Evolutionary conservation across 257 asterid genomes (phyloP), one percentile per base, ranked within the genome.

Genomic region (Ehretia macrophylla): DNA sequence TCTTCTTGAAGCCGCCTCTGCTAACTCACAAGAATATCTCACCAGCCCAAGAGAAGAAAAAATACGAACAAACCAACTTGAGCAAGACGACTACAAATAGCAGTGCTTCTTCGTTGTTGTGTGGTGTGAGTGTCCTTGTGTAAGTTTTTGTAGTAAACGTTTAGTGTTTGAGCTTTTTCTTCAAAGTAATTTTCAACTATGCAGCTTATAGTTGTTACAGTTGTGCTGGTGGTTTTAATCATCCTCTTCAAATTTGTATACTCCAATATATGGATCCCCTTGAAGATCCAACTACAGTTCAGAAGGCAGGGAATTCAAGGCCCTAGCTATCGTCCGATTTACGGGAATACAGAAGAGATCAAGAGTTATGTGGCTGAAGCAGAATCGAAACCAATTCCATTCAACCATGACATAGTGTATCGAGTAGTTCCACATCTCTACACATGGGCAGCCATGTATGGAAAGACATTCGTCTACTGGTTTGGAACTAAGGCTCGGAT

Each of bases 391-490:
- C 42, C 69, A 14, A 64, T 64, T 14, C 13, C 37, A 8, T 55
- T 64, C 62, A 45, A 55, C 49, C 69, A 64, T 46, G 69, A 55
- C 45, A 45, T 64, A 16, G 42, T 64, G 32, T 39, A 55, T 9
- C n/a, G n/a, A n/a, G 56, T 56, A 11, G 21, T 39, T 37, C 69
- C 69, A 21, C 48, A 9, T 27, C 42, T 47, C 56, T 21, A 64
- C 56, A 55, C 45, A 37, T 64, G 69, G 69, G 44, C 62, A 8
- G 32, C 69, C 27, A 64, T 45, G 20, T 64, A 52, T 32, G 62
- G 69, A 10, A 64, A 38, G 50, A 64, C 69, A 27, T 64, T 64
- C 35, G 18, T 64, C 3, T 64, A 42, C 42, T 55, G 69, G 69
- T 23, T 64, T 19, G 69, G 69, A 20, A 11, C 54, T 27, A 46